A percentile compares a stretch with the other conserved stretches of the same genome.
Conservation (phyloP, 2,329 filamentous ascomycete species). For the Fusarium pininemorale region DNA sequence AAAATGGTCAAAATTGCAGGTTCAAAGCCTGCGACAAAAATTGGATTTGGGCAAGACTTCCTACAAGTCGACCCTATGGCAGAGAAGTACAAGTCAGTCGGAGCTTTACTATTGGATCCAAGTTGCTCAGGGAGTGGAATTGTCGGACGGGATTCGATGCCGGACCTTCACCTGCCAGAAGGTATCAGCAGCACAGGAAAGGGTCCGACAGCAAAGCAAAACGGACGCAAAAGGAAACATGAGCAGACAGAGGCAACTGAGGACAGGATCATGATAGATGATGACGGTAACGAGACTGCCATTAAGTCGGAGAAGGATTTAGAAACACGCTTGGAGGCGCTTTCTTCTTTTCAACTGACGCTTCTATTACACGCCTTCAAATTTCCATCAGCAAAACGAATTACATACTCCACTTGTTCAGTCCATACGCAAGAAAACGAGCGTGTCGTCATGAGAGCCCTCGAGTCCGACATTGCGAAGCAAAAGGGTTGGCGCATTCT, state of each 20-base stretch:
- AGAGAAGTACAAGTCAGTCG: conserved; percentile 73
- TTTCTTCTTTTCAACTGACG: conserved; percentile 83
- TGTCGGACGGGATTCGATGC: conserved; percentile 83
- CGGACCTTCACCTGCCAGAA: conserved; percentile 69
- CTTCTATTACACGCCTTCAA: conserved; percentile 85
- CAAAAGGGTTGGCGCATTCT: conserved; percentile 81
- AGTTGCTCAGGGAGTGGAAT: conserved; percentile 98
- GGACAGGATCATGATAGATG: conserved; percentile 59
- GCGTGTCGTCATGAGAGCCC: conserved; percentile 76
- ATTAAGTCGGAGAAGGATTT: conserved; percentile 65
- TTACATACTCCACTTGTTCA: conserved; percentile 96
- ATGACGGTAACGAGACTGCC: conserved; percentile 65
- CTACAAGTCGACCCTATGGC: conserved; percentile 74
- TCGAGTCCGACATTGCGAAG: conserved; percentile 73
- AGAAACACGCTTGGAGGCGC: conserved; percentile 71
- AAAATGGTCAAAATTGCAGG: conserved; percentile 87
- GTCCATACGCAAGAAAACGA: conserved; percentile 91
- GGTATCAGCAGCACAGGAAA: conserved; percentile 35
- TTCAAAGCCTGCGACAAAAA: conserved; percentile 70
- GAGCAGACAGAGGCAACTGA: conserved; percentile 46
- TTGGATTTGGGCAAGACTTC: conserved; percentile 84
- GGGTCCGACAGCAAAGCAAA: conserved; percentile 25
- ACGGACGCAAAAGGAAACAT: conserved; percentile 58
- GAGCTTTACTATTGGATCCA: conserved; percentile 85
- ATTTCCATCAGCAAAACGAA: conserved; percentile 77